Evolutionary conservation across 768 basidiomycete genomes (phyloP), one percentile per base, ranked within the genome.

Genomic region (Amanita molliuscula): DNA sequence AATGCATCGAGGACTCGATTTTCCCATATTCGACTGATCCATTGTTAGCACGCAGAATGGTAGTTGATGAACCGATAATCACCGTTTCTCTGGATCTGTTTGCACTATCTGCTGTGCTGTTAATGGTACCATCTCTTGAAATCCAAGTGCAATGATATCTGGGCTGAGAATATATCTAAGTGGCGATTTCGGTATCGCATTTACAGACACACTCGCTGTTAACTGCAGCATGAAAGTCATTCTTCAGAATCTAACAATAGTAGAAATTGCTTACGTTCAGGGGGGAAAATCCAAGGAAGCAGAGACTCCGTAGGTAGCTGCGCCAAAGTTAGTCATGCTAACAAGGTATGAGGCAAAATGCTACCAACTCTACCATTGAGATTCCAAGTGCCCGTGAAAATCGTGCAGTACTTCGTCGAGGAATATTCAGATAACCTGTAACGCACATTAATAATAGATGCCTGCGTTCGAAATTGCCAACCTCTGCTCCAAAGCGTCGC

Each of bases 61-160:
- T 52, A 11, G 18, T 45, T 40, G 41, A 28, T 18, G 36, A 8
- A 16, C 42, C 25, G 7, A 44, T 20, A 52, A 70, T 20, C 47
- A 85, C 90, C 80, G 78, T 68, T 91, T 93, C 61, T 92, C 91
- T 1, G 94, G 92, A 65, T 97, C 94, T 5, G 93, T 85, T 63
- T 96, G 93, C 13, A 97, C 74, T 37, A 99, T 97, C 63, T 97
- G 94, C 59, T 94, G 91, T 2, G 96, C 91, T n/a, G 91, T 97
- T 42, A 99, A 76, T 3, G 93, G 92, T 0, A 99, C 96, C 47
- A 99, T 93, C 65, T 99, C 96, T 65, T 99, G 94, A 62, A 97
- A 96, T 2, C 88, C 90, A 25, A 97, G 71, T 18, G 83, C 83
- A 61, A 95, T 84, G 54, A 98, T 81, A 60, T 97, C 93, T 5